These are phyloP conservation scores for Pyrenophora seminiperda DNA, from an alignment of 2,329 filamentous ascomycete genomes.

Conservation along the genomic window DNA sequence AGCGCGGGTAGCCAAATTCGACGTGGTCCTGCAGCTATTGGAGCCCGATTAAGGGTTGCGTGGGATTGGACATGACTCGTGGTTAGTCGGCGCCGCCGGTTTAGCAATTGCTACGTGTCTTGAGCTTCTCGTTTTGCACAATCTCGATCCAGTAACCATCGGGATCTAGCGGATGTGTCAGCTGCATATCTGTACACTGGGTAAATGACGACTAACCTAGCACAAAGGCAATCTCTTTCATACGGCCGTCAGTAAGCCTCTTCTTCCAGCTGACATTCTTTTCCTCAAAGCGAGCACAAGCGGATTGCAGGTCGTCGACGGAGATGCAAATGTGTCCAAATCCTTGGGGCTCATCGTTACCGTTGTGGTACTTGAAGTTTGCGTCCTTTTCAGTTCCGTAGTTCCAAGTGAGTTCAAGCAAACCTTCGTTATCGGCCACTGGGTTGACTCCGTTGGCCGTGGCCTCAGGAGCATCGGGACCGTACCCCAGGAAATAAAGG, in stretches of 20 bases:
- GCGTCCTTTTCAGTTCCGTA: conserved; percentile 84
- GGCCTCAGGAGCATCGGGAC: conserved; percentile 53
- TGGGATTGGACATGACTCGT: conserved; percentile 21
- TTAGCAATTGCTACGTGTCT: conserved; percentile 50
- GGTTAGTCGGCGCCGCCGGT: conserved; percentile 11
- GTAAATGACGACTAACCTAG: conserved; percentile 56
- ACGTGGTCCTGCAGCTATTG: conserved; percentile 20
- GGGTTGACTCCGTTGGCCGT: conserved; percentile 62
- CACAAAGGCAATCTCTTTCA: conserved; percentile 94
- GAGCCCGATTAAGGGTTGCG: conserved; percentile 14
- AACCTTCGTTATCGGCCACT: conserved; percentile 73
- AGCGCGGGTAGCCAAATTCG: conserved; percentile 8
- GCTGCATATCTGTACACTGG: conserved; percentile 1
- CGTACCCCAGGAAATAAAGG: conserved; percentile 90
- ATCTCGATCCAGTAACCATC: conserved; percentile 83
- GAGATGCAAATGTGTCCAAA: conserved; percentile 91
- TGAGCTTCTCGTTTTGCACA: conserved; percentile 77
- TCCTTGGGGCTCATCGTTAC: conserved; percentile 88
- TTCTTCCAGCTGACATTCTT: conserved; percentile 91
- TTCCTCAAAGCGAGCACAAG: conserved; percentile 84
- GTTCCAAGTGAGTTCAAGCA: conserved; percentile 89
- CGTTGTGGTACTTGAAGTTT: conserved; percentile 85
- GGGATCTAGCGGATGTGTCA: conserved; percentile 55
- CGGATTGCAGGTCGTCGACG: conserved; percentile 86
- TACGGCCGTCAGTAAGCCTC: conserved; percentile 83